Percentiles rank a stretch among this genome's conserved stretches.
Conservation (phyloP, 2,329 filamentous ascomycete genomes). For the Diaporthe sp. region DNA sequence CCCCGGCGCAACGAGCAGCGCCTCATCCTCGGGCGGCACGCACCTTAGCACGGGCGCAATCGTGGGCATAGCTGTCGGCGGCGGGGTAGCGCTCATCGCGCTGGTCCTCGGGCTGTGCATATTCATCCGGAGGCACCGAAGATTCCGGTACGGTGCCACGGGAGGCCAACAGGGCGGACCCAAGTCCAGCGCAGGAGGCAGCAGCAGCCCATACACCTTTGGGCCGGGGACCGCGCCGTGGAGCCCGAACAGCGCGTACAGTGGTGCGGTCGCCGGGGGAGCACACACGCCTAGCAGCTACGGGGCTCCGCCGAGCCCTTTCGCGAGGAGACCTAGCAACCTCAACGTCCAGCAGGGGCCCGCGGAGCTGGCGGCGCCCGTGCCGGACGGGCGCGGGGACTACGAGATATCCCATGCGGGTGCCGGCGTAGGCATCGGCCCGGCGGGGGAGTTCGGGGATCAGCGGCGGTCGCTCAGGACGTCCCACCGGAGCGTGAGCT, state of each 20-base stretch:
- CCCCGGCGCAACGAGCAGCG: constrained; percentile 41
- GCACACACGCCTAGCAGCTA: constrained; percentile 11
- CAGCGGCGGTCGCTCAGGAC: constrained; percentile 22
- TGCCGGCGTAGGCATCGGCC: not conserved
- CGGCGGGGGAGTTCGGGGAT: not conserved
- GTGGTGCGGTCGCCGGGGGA: not conserved
- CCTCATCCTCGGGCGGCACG: constrained; percentile 19
- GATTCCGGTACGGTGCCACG: constrained; percentile 9
- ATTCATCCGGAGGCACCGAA: constrained; percentile 48
- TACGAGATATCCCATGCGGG: not conserved
- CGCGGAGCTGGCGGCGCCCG: constrained; percentile 28
- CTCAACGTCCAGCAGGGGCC: constrained; percentile 30
- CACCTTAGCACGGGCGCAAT: constrained; percentile 56
- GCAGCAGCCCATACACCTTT: constrained; percentile 6
- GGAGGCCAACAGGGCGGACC: not conserved
- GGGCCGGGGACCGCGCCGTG: constrained; percentile 17
- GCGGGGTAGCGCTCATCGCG: constrained; percentile 48
- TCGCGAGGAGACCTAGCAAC: constrained; percentile 11
- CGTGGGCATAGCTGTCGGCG: constrained; percentile 59
- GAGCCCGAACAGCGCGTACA: constrained; percentile 27
- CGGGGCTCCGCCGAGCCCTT: constrained; percentile 19
- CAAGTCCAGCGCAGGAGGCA: constrained; percentile 31
- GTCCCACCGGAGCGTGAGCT: constrained; percentile 26
- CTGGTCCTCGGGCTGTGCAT: constrained; percentile 48
- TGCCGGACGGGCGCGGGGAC: not conserved